Percentiles rank a stretch among this genome's conserved stretches.
Conservation (phyloP, 306 rosid species). For the Prunus mongolica region DNA sequence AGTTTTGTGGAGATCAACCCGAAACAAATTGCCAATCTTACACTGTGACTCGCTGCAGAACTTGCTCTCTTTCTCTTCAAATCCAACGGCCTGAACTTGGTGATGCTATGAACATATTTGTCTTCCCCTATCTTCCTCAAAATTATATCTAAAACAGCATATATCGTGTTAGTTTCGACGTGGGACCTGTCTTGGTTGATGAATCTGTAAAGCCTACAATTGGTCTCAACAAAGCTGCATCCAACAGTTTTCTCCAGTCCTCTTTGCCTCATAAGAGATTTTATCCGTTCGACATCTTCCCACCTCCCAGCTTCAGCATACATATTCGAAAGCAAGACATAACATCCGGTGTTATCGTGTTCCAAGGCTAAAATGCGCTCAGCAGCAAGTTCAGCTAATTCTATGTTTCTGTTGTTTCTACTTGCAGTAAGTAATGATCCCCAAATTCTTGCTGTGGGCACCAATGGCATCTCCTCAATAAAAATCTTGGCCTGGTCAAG, state of each 20-base stretch:
- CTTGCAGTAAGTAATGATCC: conserved; percentile 55
- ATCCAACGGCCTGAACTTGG: conserved; percentile 40
- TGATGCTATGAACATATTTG: conserved; percentile 17
- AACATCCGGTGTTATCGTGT: conserved; percentile 52
- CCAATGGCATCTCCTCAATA: conserved; percentile 42
- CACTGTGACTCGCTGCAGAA: conserved; percentile 38
- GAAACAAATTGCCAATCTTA: conserved; percentile 55
- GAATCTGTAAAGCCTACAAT: conserved; percentile 29
- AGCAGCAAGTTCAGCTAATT: conserved; percentile 49
- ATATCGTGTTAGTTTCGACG: conserved; percentile 33
- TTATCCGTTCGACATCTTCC: conserved; percentile 39
- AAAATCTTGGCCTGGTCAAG: conserved; percentile 44
- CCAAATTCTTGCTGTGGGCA: conserved; percentile 54
- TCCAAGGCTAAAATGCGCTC: conserved; percentile 27
- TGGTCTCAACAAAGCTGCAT: conserved; percentile 38
- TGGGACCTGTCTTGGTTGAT: conserved; percentile 41
- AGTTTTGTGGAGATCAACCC: conserved; percentile 50
- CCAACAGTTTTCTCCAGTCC: conserved; percentile 37
- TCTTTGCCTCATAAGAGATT: conserved; percentile 34
- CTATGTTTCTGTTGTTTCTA: conserved; percentile 45
- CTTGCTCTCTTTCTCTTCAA: conserved; percentile 31
- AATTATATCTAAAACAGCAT: conserved; percentile 30
- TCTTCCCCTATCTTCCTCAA: conserved; percentile 25
- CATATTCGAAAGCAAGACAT: conserved; percentile 53
- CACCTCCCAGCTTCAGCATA: conserved; percentile 51